Evolutionary conservation across 2,329 filamentous ascomycete genomes (phyloP), one percentile per base, ranked within the genome.

Genomic region (Fusarium aywerte): DNA sequence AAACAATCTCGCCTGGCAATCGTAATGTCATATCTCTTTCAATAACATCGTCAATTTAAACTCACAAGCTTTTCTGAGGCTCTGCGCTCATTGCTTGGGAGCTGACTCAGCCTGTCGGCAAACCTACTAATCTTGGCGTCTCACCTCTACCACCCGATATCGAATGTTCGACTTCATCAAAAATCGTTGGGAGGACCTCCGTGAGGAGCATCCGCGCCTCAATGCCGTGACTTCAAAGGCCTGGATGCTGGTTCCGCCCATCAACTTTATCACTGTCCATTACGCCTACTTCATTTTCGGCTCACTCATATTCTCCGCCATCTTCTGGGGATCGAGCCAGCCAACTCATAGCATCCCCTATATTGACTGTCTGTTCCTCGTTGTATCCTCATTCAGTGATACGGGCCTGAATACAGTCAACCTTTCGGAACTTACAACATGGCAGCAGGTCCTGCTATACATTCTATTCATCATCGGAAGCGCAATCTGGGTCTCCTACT

Each of bases 381-480:
- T 85, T 49, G 82, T 89, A 38, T 90, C 87, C 55, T 88, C 89
- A 40, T 89, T 92, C 80, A 90, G 88, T 8, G 82, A 87, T 52
- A 85, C 89, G 8, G 90, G 90, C 0, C 79, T 92, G 57, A 92
- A 91, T 70, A 90, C 89, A 2, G 84, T 88, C 68, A 87, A 90
- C 72, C 77, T 92, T 23, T 89, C 85, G 55, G 79, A 82, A 27
- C 73, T 92, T 71, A 91, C 87, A 36, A 89, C 85, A 0, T 90
- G 88, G 73, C 90, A 92, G 75, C 90, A 92, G 74, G 78, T 86
- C 27, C 77, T 90, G 36, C 80, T 92, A 11, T 90, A 89, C 69
- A 59, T 89, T 5, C 79, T 91, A 39, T 89, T 92, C 62, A 80
- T 92, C 43, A 74, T 90, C 8, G 90, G 90, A 2, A 88, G 88